These are phyloP conservation scores for Lablab purpureus DNA, from an alignment of 306 rosid species.

Conservation along the genomic window DNA sequence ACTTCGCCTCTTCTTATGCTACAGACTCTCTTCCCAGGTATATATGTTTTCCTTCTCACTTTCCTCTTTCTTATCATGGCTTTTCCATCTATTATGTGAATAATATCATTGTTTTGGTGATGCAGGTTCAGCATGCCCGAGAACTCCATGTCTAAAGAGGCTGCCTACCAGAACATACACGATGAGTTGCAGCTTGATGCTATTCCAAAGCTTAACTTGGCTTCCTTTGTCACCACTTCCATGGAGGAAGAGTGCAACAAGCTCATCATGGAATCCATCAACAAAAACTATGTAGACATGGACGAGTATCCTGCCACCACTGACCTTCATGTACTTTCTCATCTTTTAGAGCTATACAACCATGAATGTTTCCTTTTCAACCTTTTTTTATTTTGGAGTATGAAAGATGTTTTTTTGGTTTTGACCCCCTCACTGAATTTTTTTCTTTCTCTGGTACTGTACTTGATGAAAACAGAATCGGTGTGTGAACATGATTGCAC, in stretches of 20 bases:
- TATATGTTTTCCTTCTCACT: neutral
- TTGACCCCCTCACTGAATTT: neutral
- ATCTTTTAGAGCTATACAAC: neutral
- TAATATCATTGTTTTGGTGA: slow-evolving; percentile 10
- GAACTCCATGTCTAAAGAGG: slow-evolving; percentile 68
- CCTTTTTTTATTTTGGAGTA: neutral
- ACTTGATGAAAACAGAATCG: slow-evolving; percentile 65
- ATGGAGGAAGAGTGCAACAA: slow-evolving; percentile 84
- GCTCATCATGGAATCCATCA: slow-evolving; percentile 78
- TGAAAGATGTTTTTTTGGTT: neutral
- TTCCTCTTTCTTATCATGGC: neutral
- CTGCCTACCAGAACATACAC: slow-evolving; percentile 62
- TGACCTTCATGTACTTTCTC: slow-evolving; percentile 63
- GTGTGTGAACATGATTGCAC: slow-evolving; percentile 83
- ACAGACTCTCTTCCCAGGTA: slow-evolving; percentile 53
- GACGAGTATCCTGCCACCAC: slow-evolving; percentile 85
- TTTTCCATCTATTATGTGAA: neutral
- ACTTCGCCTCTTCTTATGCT: slow-evolving; percentile 28
- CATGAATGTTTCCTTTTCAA: neutral
- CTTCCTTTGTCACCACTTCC: slow-evolving; percentile 85
- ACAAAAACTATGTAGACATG: slow-evolving; percentile 83
- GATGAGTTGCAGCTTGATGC: slow-evolving; percentile 76
- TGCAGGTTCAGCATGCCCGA: slow-evolving; percentile 51
- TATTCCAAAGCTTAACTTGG: slow-evolving; percentile 74
- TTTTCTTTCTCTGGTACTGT: neutral